phyloP scores from a whole-genome alignment of 768 basidiomycete genomes.

The Kwoniella bestiolae region DNA sequence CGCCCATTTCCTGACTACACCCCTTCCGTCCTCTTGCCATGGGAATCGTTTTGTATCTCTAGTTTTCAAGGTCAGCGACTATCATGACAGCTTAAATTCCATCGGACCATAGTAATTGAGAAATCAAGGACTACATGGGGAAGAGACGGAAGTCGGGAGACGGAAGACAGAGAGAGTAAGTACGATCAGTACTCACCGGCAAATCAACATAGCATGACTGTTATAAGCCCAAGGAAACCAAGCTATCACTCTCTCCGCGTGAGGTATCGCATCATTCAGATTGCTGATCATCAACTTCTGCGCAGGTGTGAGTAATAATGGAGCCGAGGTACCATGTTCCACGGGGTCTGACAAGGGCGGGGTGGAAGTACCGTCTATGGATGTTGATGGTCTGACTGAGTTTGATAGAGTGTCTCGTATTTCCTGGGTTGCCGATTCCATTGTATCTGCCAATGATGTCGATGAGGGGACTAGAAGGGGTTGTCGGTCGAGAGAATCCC shows the following conservation, averaged over 20 bases:
- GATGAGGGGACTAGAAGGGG: slow-evolving; percentile 6
- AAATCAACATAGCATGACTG: slow-evolving; percentile 48
- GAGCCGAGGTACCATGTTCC: slow-evolving; percentile 15
- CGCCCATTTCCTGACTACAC: slow-evolving; percentile 46
- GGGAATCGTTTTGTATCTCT: slow-evolving; percentile 47
- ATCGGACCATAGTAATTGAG: too few species aligned
- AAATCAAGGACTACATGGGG: too few species aligned
- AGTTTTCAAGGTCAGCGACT: too few species aligned
- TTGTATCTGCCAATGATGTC: not conserved
- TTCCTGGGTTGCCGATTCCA: not conserved
- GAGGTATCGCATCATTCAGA: slow-evolving; percentile 36
- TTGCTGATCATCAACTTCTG: slow-evolving; percentile 45
- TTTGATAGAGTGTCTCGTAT: not conserved
- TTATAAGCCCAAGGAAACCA: slow-evolving; percentile 55
- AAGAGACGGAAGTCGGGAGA: not conserved
- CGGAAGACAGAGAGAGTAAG: not conserved
- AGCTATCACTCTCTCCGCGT: slow-evolving; percentile 44
- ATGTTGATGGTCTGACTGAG: not conserved
- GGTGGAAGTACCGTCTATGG: slow-evolving; percentile 16
- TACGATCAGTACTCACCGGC: slow-evolving; percentile 39
- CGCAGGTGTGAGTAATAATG: slow-evolving; percentile 34
- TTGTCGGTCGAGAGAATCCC: slow-evolving; percentile 1
- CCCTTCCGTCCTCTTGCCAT: slow-evolving; percentile 48
- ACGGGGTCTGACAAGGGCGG: slow-evolving; percentile 11
- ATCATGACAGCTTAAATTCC: too few species aligned